These are phyloP conservation scores for Pezicula neosporulosa DNA, from an alignment of 2,329 filamentous ascomycete species.

Conservation along the genomic window DNA sequence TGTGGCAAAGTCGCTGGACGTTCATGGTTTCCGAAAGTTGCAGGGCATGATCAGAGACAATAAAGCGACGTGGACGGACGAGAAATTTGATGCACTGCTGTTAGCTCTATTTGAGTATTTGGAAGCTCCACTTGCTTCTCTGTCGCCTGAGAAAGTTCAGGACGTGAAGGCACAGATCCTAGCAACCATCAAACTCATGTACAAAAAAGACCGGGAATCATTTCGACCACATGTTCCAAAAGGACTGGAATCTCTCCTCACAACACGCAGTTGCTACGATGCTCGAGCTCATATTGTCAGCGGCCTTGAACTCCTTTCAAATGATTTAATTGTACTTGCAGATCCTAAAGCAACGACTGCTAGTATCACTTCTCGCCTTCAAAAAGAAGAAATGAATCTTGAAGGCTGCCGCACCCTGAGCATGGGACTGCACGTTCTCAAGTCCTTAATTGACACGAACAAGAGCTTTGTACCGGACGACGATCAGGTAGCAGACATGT, in stretches of 20 bases:
- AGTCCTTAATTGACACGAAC: slow-evolving; percentile 47
- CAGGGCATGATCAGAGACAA: slow-evolving; percentile 70
- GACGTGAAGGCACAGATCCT: slow-evolving; percentile 74
- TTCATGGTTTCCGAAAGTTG: slow-evolving; percentile 75
- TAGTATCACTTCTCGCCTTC: slow-evolving; percentile 48
- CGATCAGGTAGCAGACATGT: slow-evolving; percentile 47
- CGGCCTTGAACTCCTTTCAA: slow-evolving; percentile 69
- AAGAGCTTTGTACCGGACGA: slow-evolving; percentile 44
- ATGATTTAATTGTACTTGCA: slow-evolving; percentile 66
- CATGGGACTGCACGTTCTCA: slow-evolving; percentile 63
- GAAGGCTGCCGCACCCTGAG: slow-evolving; percentile 51
- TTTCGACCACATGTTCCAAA: slow-evolving; percentile 66
- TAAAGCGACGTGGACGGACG: slow-evolving; percentile 59
- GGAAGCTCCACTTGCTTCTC: slow-evolving; percentile 52
- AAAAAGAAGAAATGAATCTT: slow-evolving; percentile 36
- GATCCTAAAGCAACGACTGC: slow-evolving; percentile 57
- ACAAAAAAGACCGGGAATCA: slow-evolving; percentile 62
- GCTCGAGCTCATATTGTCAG: slow-evolving; percentile 68
- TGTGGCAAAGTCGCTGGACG: slow-evolving; percentile 68
- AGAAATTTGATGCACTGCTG: slow-evolving; percentile 67
- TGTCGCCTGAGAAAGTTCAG: slow-evolving; percentile 61
- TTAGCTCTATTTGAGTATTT: slow-evolving; percentile 69
- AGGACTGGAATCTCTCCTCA: slow-evolving; percentile 64
- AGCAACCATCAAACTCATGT: slow-evolving; percentile 68
- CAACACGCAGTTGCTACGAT: slow-evolving; percentile 63